These are phyloP conservation scores for Aureobasidium leucospermi DNA, from an alignment of 2,329 filamentous ascomycete genomes.

Conservation along the genomic window DNA sequence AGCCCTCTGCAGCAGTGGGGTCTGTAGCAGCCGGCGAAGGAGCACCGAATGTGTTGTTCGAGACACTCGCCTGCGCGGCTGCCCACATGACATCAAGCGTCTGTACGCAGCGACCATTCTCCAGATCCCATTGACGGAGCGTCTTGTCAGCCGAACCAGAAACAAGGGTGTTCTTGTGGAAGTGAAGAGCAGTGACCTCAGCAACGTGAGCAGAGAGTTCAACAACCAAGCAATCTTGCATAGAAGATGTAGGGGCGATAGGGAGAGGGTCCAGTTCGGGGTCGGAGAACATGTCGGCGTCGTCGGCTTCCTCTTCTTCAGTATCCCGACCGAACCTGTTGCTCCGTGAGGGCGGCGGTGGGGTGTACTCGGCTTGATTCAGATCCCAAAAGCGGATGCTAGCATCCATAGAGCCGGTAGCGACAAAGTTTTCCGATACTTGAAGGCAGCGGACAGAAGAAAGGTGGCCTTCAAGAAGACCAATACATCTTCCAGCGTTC, in stretches of 20 bases:
- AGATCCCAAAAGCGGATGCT: conserved; percentile 94
- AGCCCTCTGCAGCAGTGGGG: conserved; percentile 24
- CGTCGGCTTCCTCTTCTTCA: conserved; percentile 31
- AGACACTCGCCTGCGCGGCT: conserved; percentile 74
- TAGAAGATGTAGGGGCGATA: conserved; percentile 62
- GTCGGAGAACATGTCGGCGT: conserved; percentile 7
- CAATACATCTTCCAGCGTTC: conserved; percentile 86
- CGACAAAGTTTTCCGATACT: conserved; percentile 90
- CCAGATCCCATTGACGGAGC: conserved; percentile 91
- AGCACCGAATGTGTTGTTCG: conserved; percentile 37
- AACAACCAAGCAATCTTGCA: conserved; percentile 84
- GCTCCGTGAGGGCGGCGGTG: conserved; percentile 52
- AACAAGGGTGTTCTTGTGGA: conserved; percentile 80
- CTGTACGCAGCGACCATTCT: conserved; percentile 94
- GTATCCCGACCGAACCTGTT: conserved; percentile 43
- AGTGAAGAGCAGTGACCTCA: conserved; percentile 89
- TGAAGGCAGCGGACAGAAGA: conserved; percentile 89
- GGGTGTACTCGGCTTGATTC: conserved; percentile 77
- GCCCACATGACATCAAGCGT: conserved; percentile 98
- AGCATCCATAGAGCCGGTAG: conserved; percentile 89
- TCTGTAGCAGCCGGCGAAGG: neutral
- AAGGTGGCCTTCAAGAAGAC: conserved; percentile 84
- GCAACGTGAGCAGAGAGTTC: conserved; percentile 85
- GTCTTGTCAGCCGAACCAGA: conserved; percentile 98
- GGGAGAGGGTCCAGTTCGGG: conserved; percentile 15